A percentile compares a stretch with the other conserved stretches of the same genome.
Conservation (phyloP, 352 stramenopile species). For the Phytophthora citrophthora region DNA sequence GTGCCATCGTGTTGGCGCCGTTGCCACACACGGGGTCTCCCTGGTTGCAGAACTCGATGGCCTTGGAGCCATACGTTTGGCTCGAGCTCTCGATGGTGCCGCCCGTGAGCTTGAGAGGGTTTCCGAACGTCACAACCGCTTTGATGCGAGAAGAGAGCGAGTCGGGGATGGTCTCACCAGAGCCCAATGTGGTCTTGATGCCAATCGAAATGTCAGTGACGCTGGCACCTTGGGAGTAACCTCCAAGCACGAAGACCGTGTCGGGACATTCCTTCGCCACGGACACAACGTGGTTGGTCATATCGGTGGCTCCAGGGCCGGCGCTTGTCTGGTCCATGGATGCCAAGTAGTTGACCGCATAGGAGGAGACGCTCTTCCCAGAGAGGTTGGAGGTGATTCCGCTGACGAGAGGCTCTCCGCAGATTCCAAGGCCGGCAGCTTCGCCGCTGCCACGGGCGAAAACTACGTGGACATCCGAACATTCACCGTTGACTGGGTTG, state of each 20-base stretch:
- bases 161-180: conserved; percentile 6
- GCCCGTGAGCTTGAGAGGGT: conserved; percentile 35
- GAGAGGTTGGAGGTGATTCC: conserved; percentile 27
- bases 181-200: conserved; percentile 31
- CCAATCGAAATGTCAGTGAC: conserved; percentile 41
- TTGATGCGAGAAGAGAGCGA: not conserved
- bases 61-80: conserved; percentile 33
- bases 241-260: conserved; percentile 36
- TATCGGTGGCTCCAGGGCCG: conserved; percentile 33
- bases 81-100: conserved; percentile 32
- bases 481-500: not conserved
- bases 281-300: conserved; percentile 43
- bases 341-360: conserved; percentile 37
- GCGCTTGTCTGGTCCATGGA: conserved; percentile 26
- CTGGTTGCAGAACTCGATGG: conserved; percentile 38
- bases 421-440: conserved; percentile 27
- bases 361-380: conserved; percentile 39
- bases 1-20: conserved; percentile 38
- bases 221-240: conserved; percentile 44
- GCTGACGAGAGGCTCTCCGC: conserved; percentile 31
- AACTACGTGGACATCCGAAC: conserved; percentile 26
- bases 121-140: conserved; percentile 43
- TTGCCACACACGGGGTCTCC: conserved; percentile 39
- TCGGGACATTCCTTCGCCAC: conserved; percentile 37
- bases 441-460: conserved; percentile 13